phyloP scores from a whole-genome alignment of 106 monocot genomes.

The Xerophyta viscosa region DNA sequence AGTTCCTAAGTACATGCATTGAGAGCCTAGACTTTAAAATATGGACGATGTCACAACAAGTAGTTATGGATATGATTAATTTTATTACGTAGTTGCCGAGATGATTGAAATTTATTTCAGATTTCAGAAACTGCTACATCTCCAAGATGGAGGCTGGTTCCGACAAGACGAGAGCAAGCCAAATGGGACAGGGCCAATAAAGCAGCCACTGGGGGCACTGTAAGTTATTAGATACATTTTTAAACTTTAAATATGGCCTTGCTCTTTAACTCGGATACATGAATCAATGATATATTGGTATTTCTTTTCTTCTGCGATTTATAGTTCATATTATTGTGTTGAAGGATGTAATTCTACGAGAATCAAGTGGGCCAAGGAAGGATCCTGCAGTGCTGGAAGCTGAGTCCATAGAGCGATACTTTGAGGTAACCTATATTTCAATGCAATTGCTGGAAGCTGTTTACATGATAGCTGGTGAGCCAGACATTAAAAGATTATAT shows the following conservation, averaged over 20 bases:
- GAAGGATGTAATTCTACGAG: slow-evolving; percentile 81
- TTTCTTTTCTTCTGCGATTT: slow-evolving; percentile 1
- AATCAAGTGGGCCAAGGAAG: slow-evolving; percentile 47
- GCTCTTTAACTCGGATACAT: no score
- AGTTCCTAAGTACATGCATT: no score
- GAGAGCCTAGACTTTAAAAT: no score
- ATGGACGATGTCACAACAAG: no score
- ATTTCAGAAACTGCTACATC: slow-evolving; percentile 22
- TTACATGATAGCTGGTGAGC: no score
- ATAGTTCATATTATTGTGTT: no score
- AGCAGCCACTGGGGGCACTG: slow-evolving; percentile 77
- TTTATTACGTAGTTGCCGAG: no score
- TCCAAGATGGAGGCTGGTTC: slow-evolving; percentile 78
- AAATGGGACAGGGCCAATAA: slow-evolving; percentile 83
- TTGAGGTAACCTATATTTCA: slow-evolving; percentile 39
- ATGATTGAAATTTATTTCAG: slow-evolving; percentile 23
- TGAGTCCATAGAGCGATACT: slow-evolving; percentile 51
- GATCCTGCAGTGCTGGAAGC: slow-evolving; percentile 70
- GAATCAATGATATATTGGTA: neutral
- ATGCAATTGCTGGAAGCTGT: no score
- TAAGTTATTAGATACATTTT: slow-evolving; percentile 22
- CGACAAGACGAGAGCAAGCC: slow-evolving; percentile 68
- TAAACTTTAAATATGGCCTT: neutral
- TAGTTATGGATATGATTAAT: no score
- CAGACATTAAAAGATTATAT: neutral